Conservation (phyloP, 2,329 filamentous ascomycete genomes). For the Leptodontidium sp. region DNA sequence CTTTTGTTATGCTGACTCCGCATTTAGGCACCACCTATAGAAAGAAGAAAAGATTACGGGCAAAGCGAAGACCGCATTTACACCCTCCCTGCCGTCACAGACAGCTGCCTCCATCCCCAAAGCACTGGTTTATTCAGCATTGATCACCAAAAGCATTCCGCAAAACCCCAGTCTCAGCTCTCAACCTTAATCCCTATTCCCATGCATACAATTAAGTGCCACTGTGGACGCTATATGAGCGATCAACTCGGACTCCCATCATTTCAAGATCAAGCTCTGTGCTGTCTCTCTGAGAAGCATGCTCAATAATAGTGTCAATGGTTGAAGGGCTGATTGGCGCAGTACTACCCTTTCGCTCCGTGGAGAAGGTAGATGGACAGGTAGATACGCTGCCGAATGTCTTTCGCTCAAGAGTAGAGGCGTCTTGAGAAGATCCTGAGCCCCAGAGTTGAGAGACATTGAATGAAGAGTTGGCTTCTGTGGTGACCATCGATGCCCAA, state of each 20-base stretch:
- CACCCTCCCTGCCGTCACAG: neutral
- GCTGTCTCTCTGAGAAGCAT: slow-evolving; percentile 36
- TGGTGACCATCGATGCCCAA: slow-evolving; percentile 60
- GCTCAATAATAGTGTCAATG: slow-evolving; percentile 29
- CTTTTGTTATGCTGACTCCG: slow-evolving; percentile 1
- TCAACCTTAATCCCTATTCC: neutral
- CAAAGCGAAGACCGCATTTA: neutral
- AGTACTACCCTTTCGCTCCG: slow-evolving; percentile 31
- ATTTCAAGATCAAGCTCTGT: slow-evolving; percentile 42
- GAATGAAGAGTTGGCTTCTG: slow-evolving; percentile 34
- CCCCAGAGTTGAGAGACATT: slow-evolving; percentile 32
- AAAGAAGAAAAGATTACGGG: slow-evolving; percentile 11
- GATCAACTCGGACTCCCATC: slow-evolving; percentile 42
- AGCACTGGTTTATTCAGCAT: neutral
- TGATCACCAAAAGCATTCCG: neutral
- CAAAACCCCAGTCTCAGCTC: neutral
- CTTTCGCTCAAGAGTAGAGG: slow-evolving; percentile 24
- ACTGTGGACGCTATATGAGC: slow-evolving; percentile 38
- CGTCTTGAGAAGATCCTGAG: slow-evolving; percentile 15
- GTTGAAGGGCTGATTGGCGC: slow-evolving; percentile 28
- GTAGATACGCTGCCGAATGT: slow-evolving; percentile 29
- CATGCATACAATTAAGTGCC: neutral
- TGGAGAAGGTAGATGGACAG: slow-evolving; percentile 20
- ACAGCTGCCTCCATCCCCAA: neutral
- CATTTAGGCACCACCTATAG: neutral